Base-by-base conservation (phyloP, 805 yeast genomes). In the Wickerhamomyces queroliae region DNA sequence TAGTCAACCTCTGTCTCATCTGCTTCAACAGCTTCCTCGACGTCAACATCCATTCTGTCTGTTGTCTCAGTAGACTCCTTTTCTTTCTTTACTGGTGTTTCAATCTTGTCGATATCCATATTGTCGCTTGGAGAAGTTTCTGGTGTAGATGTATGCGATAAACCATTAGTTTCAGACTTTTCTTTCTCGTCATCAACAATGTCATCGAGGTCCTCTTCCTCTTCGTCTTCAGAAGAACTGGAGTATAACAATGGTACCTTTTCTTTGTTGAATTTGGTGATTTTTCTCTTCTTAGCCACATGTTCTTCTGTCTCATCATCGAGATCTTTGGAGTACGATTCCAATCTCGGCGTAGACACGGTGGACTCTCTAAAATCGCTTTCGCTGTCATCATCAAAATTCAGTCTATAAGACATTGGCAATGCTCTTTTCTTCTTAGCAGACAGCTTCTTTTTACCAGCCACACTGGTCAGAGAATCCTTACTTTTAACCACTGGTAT, bases 221-320 rank as follows among this genome's bases (percentile, higher is more conserved):
- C 59, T 11, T 46, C 62, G n/a, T 55, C 59, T 23, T 55, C 59
- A 13, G 55, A 56, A 11, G 61, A 51, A n/a, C 53, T 53, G 19
- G 47, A 50, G 41, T 43, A 53, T 13, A 53, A 26, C 23, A 49
- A 17, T 10, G 53, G 42, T 22, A 38, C 36, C 10, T 25, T 27
- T 3, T 13, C 35, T 15, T 18, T 7, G 18, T 42, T 33, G n/a
- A 27, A 6, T 34, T 26, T 7, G 39, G 18, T 9, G 21, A 22
- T 15, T 7, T 12, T n/a, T 38, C 22, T 24, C 20, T 20, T 20
- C n/a, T 16, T n/a, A 5, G 33, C 22, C 8, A 19, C 25, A 10
- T 18, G 21, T 15, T 29, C 9, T 9, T 25, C 29, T 13, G 6
- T n/a, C 21, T 36, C 36, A 8, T 25, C 30, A 7, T 35, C 25